Evolutionary conservation across 164 flowering plant genomes (phyloP).

Genomic region (Tetrastigma voinierianum): DNA sequence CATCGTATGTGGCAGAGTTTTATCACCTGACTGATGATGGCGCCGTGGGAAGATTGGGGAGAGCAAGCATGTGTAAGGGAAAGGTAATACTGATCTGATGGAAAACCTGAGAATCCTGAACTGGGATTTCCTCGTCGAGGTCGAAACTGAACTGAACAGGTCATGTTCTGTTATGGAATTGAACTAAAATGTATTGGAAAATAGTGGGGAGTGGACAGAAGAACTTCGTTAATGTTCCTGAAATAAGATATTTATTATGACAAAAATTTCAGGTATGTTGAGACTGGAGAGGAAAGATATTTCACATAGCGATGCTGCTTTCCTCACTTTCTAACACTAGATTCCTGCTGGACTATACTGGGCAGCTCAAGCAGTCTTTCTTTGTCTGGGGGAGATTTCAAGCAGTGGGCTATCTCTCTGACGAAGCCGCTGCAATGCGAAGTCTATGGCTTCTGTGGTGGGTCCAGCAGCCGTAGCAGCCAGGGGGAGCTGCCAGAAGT

Average conservation of each 20-base stretch:
- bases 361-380: conserved; percentile 3
- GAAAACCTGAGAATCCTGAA: conserved; percentile 20
- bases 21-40: conserved; percentile 18
- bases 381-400: background rate
- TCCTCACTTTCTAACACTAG: background rate
- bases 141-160: conserved; percentile 8
- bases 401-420: background rate
- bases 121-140: conserved; percentile 17
- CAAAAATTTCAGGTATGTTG: conserved; percentile 2
- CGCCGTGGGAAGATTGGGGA: conserved; percentile 20
- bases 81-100: conserved; percentile 7
- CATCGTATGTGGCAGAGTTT: conserved; percentile 22
- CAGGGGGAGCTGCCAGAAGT: background rate
- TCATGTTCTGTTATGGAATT: conserved; percentile 11
- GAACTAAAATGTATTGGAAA: conserved; percentile 8
- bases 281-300: conserved; percentile 1
- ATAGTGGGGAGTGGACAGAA: conserved; percentile 17
- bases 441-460: conserved; percentile 7
- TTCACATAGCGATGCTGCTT: background rate
- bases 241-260: background rate
- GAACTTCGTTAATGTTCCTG: conserved; percentile 3
- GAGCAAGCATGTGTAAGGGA: background rate
- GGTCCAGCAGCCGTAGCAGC: background rate
- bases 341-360: background rate
- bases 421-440: conserved; percentile 1